Evolutionary conservation across 768 basidiomycete genomes (phyloP).

Genomic region (Suillus plorans): DNA sequence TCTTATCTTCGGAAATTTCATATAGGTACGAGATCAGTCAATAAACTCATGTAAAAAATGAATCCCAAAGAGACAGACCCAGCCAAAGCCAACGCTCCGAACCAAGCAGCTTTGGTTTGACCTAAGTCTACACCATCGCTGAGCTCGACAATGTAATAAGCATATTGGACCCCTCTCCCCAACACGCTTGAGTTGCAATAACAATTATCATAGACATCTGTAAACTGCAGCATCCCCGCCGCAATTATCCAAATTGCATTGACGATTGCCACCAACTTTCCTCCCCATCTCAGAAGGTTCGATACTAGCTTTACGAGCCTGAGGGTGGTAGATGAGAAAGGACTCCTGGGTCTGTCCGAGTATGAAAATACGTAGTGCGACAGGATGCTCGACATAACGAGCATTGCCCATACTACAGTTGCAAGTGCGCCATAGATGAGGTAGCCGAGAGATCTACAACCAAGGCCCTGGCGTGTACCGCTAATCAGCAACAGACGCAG

Average conservation of each 20-base stretch:
- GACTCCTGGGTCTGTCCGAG: neutral
- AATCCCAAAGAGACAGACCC: neutral
- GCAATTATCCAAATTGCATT: conserved; percentile 22
- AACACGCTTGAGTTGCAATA: conserved; percentile 25
- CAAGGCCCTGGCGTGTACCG: conserved; percentile 23
- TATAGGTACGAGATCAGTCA: conserved; percentile 1
- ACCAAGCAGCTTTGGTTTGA: conserved; percentile 34
- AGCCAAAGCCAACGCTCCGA: conserved; percentile 35
- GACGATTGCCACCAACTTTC: conserved; percentile 19
- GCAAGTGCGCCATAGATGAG: conserved; percentile 29
- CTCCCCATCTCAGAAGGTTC: conserved; percentile 15
- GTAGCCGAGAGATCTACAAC: conserved; percentile 35
- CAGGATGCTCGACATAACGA: conserved; percentile 29
- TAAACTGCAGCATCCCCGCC: conserved; percentile 25
- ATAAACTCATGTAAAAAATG: neutral
- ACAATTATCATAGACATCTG: conserved; percentile 21
- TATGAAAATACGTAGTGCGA: conserved; percentile 18
- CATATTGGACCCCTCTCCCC: conserved; percentile 11
- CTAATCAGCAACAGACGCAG: neutral
- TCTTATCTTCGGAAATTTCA: neutral
- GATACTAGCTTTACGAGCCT: conserved; percentile 6
- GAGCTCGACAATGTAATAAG: conserved; percentile 30
- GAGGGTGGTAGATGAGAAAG: neutral
- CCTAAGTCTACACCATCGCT: conserved; percentile 19
- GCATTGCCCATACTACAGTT: conserved; percentile 29